A percentile compares a stretch with the other conserved stretches of the same genome.
Conservation (phyloP, 768 basidiomycete genomes). For the Coprinellus micaceus region DNA sequence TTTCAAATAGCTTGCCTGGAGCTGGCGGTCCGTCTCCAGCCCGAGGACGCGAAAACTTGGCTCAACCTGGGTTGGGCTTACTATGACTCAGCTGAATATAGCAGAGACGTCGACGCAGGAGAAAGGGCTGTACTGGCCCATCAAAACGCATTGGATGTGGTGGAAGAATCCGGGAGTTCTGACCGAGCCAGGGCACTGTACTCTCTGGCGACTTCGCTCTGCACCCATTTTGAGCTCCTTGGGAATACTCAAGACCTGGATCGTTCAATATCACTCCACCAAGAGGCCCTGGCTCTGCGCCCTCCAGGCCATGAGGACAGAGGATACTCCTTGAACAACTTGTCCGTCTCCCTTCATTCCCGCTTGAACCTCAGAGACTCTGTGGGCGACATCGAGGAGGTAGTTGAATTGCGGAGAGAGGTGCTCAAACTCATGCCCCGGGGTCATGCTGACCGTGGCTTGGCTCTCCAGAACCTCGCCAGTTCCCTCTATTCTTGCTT, state of each 20-base stretch:
- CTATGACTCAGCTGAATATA: background rate
- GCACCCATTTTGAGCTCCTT: background rate
- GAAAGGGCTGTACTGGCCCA: background rate
- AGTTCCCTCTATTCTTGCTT: background rate
- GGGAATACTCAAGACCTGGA: conserved; percentile 5
- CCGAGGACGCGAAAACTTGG: background rate
- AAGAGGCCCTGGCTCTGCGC: conserved; percentile 10
- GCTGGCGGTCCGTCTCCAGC: background rate
- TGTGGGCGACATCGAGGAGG: background rate
- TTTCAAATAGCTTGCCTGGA: background rate
- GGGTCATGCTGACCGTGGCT: background rate
- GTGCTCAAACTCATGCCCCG: background rate
- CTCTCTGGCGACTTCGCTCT: background rate
- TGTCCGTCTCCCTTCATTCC: conserved; percentile 4
- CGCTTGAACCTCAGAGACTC: background rate
- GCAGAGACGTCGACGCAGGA: background rate
- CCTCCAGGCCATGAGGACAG: conserved; percentile 9
- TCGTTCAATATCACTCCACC: conserved; percentile 11
- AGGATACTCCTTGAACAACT: background rate
- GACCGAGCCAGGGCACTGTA: background rate
- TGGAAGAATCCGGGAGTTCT: background rate
- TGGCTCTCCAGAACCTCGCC: background rate
- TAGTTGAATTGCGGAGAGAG: background rate
- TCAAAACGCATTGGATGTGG: background rate
- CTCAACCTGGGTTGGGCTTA: background rate